Conservation (phyloP, 2,329 filamentous ascomycete genomes). For the Aspergillus sp. region DNA sequence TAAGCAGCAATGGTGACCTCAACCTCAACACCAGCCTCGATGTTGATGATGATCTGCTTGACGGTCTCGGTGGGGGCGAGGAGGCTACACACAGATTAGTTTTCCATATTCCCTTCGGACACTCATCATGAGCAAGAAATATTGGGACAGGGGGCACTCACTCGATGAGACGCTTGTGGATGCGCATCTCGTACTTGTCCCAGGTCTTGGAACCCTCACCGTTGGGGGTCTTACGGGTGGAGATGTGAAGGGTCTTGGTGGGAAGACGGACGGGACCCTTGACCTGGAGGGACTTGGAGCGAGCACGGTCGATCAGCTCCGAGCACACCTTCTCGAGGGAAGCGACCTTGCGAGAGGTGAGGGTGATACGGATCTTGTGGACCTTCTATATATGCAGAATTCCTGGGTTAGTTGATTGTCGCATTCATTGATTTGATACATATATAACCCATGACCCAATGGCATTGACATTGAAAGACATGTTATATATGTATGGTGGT, state of each 20-base stretch:
- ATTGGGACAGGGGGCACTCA: conserved; percentile 48
- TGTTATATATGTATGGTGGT: not conserved
- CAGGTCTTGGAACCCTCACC: conserved; percentile 99
- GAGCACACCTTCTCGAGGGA: conserved; percentile 97
- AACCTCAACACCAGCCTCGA: conserved; percentile 57
- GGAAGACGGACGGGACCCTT: conserved; percentile 98
- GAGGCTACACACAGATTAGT: conserved; percentile 57
- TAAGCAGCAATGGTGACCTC: conserved; percentile 57
- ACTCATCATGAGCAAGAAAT: too few relatives aligned
- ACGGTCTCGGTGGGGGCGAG: conserved; percentile 89
- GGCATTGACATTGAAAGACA: not conserved
- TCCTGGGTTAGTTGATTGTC: not conserved
- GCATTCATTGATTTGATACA: conserved; percentile 1
- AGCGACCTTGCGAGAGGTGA: conserved; percentile 91
- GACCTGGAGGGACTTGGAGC: conserved; percentile 96
- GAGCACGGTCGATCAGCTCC: conserved; percentile 97
- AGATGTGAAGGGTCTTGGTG: conserved; percentile 95
- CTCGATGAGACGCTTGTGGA: conserved; percentile 98
- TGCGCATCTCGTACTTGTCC: conserved; percentile 98
- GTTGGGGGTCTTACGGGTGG: conserved; percentile 97
- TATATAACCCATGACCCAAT: not conserved
- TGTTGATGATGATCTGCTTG: conserved; percentile 58
- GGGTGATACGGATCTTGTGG: conserved; percentile 98
- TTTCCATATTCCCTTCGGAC: not conserved
- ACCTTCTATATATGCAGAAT: conserved; percentile 63